These are phyloP conservation scores for Gossypium bickii DNA, from an alignment of 345 rosid species.

Conservation along the genomic window DNA sequence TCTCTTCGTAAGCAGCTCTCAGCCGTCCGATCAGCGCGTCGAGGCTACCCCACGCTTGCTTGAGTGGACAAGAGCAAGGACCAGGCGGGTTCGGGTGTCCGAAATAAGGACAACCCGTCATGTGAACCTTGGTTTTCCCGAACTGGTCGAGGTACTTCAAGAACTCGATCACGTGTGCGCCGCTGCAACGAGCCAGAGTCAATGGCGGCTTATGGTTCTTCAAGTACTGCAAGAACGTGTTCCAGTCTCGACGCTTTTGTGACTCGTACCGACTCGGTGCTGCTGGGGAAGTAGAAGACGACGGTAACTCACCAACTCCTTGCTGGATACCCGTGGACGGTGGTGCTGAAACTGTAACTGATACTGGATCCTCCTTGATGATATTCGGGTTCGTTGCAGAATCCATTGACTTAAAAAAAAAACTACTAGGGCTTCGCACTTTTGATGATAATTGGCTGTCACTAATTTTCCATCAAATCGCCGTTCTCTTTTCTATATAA, in stretches of 20 bases:
- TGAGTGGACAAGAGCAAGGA: slow-evolving; percentile 4
- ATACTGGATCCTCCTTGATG: slow-evolving; percentile 23
- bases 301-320: neutral
- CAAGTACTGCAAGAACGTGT: neutral
- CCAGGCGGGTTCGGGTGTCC: neutral
- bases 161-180: slow-evolving; percentile 1
- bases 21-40: slow-evolving; percentile 7
- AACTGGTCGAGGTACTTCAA: neutral
- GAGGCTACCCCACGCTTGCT: slow-evolving; percentile 1
- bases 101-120: neutral
- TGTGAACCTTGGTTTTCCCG: slow-evolving; percentile 3
- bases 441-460: too few species aligned
- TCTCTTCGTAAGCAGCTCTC: slow-evolving; percentile 1
- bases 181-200: neutral
- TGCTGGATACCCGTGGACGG: neutral
- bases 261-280: slow-evolving; percentile 1
- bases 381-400: slow-evolving; percentile 23
- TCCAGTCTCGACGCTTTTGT: slow-evolving; percentile 5
- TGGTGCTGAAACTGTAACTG: slow-evolving; percentile 16
- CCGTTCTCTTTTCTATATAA: neutral
- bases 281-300: neutral
- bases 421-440: neutral
- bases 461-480: slow-evolving; percentile 4
- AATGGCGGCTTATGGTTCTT: neutral
- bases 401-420: slow-evolving; percentile 29